A percentile compares a stretch with the other conserved stretches of the same genome.
Evolutionary conservation across 2,329 filamentous ascomycete species (phyloP).

Genomic region (Coniochaeta sp.): DNA sequence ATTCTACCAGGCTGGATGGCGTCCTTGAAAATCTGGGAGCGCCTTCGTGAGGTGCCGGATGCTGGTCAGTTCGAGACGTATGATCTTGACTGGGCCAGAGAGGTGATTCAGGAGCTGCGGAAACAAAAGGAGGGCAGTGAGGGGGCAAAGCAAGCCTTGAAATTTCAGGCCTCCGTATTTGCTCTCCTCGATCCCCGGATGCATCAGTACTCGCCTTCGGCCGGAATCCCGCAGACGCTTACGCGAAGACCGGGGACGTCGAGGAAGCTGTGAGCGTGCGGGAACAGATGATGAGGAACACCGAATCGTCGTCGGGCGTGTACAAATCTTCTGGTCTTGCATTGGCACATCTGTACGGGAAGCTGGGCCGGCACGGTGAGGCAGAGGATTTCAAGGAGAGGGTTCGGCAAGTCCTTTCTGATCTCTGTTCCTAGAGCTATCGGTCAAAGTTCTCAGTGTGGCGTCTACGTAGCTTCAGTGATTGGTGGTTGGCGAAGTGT

Average conservation of each 20-base stretch:
- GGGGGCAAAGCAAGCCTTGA: background rate
- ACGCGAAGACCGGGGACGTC: background rate
- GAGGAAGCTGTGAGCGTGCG: background rate
- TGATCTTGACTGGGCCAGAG: background rate
- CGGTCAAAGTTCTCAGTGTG: background rate
- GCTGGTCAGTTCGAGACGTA: background rate
- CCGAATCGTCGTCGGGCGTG: background rate
- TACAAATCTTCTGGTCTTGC: background rate
- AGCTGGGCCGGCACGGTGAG: conserved; percentile 3
- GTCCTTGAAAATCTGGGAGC: background rate
- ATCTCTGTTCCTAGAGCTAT: background rate
- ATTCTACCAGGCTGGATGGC: background rate
- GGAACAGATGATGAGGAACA: background rate
- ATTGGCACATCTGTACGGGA: background rate
- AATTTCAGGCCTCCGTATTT: background rate
- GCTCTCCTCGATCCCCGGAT: background rate
- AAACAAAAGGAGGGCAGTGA: background rate
- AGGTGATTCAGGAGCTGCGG: background rate
- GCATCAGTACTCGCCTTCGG: background rate
- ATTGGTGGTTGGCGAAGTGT: no score
- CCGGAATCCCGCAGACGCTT: background rate
- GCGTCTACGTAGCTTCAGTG: background rate
- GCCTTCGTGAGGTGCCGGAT: background rate
- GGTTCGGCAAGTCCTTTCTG: background rate
- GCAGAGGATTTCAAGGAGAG: background rate